phyloP scores from a whole-genome alignment of 352 stramenopile species.

The Phytopythium cucurbitacearum region DNA sequence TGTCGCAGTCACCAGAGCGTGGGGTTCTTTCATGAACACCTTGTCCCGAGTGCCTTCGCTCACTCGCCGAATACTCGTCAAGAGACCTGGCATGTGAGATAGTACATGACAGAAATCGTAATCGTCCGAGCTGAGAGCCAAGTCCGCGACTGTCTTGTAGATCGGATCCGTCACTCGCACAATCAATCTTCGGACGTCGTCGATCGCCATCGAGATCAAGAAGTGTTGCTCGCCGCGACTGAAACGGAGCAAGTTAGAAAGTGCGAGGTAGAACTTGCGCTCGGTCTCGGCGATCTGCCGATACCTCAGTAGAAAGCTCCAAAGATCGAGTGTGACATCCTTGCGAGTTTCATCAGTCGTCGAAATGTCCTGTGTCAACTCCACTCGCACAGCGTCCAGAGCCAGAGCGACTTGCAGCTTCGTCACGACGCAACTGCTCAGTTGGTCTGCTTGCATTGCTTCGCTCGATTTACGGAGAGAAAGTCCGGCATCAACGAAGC shows the following conservation, averaged over 20 bases:
- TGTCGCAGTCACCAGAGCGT: conserved; percentile 31
- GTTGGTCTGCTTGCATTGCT: not conserved
- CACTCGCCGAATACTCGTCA: too few relatives aligned
- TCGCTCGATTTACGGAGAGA: not conserved
- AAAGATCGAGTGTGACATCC: conserved; percentile 36
- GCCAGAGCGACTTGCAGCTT: conserved; percentile 36
- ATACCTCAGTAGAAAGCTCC: conserved; percentile 37
- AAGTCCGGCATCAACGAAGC: conserved; percentile 34
- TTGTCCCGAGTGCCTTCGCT: conserved; percentile 16
- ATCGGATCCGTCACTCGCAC: conserved; percentile 47
- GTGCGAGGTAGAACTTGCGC: conserved; percentile 35
- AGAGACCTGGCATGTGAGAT: conserved; percentile 3
- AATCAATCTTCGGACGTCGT: conserved; percentile 19
- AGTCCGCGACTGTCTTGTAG: conserved; percentile 52
- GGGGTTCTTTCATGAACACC: conserved; percentile 16
- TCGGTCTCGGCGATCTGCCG: conserved; percentile 49
- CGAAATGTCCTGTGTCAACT: conserved; percentile 5
- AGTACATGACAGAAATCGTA: conserved; percentile 31
- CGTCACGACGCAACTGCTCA: conserved; percentile 18
- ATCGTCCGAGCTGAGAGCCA: conserved; percentile 43
- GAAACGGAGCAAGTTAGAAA: conserved; percentile 31
- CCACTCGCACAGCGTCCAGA: conserved; percentile 36
- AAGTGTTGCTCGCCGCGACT: conserved; percentile 40
- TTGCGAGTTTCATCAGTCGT: not conserved
- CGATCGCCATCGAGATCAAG: conserved; percentile 35